Percentiles rank a stretch among this genome's conserved stretches.
Evolutionary conservation across 305 asterid genomes (phyloP).

Genomic region (Ajuga reptans): DNA sequence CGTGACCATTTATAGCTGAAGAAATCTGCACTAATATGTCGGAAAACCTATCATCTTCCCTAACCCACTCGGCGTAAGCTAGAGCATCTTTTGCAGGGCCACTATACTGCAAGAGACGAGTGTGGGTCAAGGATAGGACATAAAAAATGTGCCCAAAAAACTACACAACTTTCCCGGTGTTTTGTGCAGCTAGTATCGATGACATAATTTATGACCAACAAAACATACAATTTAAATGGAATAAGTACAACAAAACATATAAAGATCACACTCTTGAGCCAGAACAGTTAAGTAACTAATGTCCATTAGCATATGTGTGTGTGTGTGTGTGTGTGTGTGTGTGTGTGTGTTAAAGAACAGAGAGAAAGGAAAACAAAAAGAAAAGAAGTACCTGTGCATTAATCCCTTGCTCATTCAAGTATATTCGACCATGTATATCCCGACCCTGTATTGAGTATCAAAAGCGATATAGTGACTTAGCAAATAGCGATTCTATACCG

Average conservation of each 20-base stretch:
- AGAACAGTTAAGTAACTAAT: neutral
- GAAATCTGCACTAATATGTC: slow-evolving; percentile 76
- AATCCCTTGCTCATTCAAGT: slow-evolving; percentile 88
- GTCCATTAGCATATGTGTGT: neutral
- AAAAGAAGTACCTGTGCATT: slow-evolving; percentile 73
- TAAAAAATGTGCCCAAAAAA: neutral
- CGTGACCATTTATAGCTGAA: slow-evolving; percentile 60
- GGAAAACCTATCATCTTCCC: slow-evolving; percentile 63
- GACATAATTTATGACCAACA: neutral
- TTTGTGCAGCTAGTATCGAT: neutral
- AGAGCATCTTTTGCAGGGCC: slow-evolving; percentile 82
- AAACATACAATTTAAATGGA: neutral
- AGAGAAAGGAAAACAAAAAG: neutral
- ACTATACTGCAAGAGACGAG: slow-evolving; percentile 69
- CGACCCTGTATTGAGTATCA: slow-evolving; percentile 52
- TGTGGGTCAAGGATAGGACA: slow-evolving; percentile 6
- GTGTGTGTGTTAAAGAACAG: neutral
- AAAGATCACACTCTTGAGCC: neutral
- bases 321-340: neutral
- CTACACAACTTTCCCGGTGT: neutral
- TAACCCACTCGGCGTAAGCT: slow-evolving; percentile 77
- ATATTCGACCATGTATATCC: slow-evolving; percentile 79
- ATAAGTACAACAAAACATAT: neutral
- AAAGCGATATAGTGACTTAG: slow-evolving; percentile 1
- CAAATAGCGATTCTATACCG: too few species aligned